phyloP scores from a whole-genome alignment of 768 basidiomycete genomes.

The Pulveroboletus sp. region DNA sequence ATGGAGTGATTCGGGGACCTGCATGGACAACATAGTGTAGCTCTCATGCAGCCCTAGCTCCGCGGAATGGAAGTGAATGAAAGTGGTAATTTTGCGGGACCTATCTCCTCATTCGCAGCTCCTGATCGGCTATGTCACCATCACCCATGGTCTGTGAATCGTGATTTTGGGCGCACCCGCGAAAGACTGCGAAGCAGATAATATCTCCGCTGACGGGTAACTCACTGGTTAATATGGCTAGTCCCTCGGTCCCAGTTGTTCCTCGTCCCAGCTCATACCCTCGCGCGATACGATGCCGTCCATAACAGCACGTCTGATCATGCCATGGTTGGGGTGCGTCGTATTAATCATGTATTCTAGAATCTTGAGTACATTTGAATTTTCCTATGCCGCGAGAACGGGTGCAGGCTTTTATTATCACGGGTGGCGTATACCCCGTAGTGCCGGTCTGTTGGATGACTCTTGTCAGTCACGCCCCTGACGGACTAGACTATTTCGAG shows the following conservation, averaged over 20 bases:
- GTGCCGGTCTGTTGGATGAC: too few relatives aligned
- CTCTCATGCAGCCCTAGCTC: constrained; percentile 1
- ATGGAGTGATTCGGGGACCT: background rate
- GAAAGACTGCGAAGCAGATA: constrained; percentile 6
- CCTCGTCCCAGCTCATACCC: background rate
- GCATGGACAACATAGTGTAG: constrained; percentile 3
- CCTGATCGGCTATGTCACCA: constrained; percentile 3
- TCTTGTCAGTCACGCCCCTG: background rate
- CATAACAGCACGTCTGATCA: background rate
- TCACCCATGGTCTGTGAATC: background rate
- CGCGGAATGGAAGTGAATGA: constrained; percentile 23
- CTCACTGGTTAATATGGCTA: constrained; percentile 7
- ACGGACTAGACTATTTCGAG: constrained; percentile 20
- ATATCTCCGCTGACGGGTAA: constrained; percentile 23
- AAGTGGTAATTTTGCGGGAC: constrained; percentile 12
- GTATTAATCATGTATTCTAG: too few relatives aligned
- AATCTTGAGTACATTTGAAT: too few relatives aligned
- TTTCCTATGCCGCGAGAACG: too few relatives aligned
- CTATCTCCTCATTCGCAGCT: constrained; percentile 13
- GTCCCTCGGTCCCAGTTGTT: constrained; percentile 2
- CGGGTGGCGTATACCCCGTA: background rate
- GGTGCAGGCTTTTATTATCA: too few relatives aligned
- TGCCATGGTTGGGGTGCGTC: background rate
- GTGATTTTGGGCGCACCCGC: too few relatives aligned
- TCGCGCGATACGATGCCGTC: background rate